Evolutionary conservation across 2,329 filamentous ascomycete species (phyloP).

Genomic region (Ilyonectria robusta): DNA sequence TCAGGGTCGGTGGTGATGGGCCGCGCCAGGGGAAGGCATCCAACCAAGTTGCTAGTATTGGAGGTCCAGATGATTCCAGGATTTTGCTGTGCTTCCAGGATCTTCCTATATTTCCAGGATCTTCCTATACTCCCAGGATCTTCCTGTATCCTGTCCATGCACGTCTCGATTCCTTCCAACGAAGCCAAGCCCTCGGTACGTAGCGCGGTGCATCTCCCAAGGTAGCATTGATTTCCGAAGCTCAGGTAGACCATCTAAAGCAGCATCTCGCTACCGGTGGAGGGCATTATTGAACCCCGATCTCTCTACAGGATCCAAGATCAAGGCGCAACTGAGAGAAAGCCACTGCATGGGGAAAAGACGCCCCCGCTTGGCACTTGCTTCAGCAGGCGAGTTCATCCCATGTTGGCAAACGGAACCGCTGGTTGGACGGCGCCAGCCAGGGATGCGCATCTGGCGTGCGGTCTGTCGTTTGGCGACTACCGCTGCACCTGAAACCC

Average conservation of each 20-base stretch:
- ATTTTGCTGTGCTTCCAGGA: too few relatives aligned
- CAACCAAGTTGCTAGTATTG: background rate
- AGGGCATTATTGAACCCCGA: background rate
- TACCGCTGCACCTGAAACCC: conserved; percentile 45
- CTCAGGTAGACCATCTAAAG: background rate
- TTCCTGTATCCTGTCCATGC: background rate
- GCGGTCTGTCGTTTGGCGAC: conserved; percentile 29
- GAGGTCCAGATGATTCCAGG: background rate
- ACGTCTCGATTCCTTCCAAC: background rate
- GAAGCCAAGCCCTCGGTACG: background rate
- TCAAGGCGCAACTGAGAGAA: background rate
- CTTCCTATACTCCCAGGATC: too few relatives aligned
- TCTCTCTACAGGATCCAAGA: background rate
- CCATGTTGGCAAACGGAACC: background rate
- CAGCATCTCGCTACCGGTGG: background rate
- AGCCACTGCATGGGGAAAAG: background rate
- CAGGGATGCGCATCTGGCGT: conserved; percentile 4
- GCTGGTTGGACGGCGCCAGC: background rate
- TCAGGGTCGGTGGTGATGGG: conserved; percentile 34
- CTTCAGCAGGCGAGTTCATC: conserved; percentile 21
- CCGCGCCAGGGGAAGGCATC: conserved; percentile 7
- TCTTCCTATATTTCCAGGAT: too few relatives aligned
- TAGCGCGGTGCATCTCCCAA: background rate
- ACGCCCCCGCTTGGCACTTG: background rate
- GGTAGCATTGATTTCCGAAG: background rate